phyloP scores from a whole-genome alignment of 164 flowering plant genomes.

The Malania oleifera region DNA sequence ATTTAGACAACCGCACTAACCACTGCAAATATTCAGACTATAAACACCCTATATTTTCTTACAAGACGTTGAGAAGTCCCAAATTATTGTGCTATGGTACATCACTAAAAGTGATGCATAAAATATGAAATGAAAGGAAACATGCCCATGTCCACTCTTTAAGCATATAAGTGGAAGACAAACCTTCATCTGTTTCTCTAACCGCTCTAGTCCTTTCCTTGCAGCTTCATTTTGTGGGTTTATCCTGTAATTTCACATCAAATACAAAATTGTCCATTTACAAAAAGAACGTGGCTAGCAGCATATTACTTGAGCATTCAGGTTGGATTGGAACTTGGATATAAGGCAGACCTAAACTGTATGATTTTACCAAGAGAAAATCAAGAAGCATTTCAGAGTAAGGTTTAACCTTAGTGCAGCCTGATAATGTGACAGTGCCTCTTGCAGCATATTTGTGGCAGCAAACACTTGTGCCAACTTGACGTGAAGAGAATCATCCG shows the following conservation, averaged over 20 bases:
- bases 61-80: too few species aligned
- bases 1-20: neutral
- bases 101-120: neutral
- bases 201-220: conserved; percentile 77
- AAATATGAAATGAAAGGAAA: neutral
- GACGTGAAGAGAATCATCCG: conserved; percentile 89
- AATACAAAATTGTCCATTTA: neutral
- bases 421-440: conserved; percentile 86
- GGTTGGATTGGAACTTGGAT: too few species aligned
- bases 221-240: conserved; percentile 87
- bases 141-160: too few species aligned
- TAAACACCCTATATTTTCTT: too few species aligned
- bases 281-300: neutral
- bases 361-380: neutral
- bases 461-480: conserved; percentile 95
- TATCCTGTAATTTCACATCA: conserved; percentile 47
- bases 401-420: conserved; percentile 71
- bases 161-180: conserved; percentile 2
- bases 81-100: neutral
- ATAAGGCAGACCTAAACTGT: neutral
- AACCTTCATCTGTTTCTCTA: conserved; percentile 99
- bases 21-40: too few species aligned
- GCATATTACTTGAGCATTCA: neutral
- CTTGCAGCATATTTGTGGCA: conserved; percentile 82
- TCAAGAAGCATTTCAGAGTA: neutral